Conservation (phyloP, 495 filamentous ascomycete species). For the Podospora australis region DNA sequence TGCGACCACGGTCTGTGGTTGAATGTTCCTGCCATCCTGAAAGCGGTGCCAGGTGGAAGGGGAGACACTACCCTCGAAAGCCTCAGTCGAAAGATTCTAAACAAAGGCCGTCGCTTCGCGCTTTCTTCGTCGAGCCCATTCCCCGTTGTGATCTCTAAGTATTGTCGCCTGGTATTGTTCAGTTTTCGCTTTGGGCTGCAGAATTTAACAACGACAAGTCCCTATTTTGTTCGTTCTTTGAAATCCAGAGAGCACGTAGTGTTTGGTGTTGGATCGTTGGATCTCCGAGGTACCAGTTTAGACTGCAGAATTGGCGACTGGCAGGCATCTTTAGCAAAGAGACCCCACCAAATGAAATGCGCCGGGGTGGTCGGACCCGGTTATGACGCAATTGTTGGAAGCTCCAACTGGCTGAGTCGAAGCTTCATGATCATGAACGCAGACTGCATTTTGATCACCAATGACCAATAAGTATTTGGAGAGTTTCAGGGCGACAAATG, state of each 20-base stretch:
- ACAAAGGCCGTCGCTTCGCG: constrained; percentile 7
- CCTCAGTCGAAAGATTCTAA: background rate
- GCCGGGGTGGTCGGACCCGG: constrained; percentile 1
- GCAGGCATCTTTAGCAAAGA: background rate
- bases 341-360: constrained; percentile 1
- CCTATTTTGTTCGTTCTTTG: background rate
- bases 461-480: no score
- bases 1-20: constrained; percentile 14
- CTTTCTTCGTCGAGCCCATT: constrained; percentile 5
- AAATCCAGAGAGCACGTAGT: background rate
- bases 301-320: background rate
- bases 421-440: background rate
- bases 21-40: constrained; percentile 17
- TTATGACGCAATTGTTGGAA: constrained; percentile 5
- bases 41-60: background rate
- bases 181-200: no score
- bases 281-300: background rate
- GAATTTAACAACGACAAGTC: no score
- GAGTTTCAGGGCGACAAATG: no score
- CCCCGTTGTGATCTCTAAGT: constrained; percentile 4
- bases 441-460: no score
- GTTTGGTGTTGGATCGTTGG: background rate
- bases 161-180: constrained; percentile 2
- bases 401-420: background rate
- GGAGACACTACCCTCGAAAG: background rate